Evolutionary conservation across 1,284 basidiomycete species (phyloP), one percentile per base, ranked within the genome.

Genomic region (Sanguinoderma infundibulare): DNA sequence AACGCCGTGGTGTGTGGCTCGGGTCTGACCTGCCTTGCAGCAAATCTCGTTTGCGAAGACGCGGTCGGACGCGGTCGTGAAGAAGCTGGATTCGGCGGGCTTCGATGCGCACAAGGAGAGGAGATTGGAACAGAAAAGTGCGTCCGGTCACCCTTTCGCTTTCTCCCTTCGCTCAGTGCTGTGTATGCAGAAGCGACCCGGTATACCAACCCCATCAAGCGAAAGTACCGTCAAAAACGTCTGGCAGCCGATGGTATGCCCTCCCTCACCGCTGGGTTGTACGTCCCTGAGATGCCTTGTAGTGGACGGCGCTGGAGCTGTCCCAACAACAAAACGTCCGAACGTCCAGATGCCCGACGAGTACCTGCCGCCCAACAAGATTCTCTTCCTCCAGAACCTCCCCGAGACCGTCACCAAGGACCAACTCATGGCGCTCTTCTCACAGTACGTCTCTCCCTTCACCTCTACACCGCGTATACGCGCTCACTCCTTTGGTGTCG

Each of bases 291-390:
- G 40, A 17, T n/a, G 40, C 0, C 42, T n/a, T 59, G 22, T 65
- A 91, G 89, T 89, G 75, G 92, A 94, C 52, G 90, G 91, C 35
- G 85, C 83, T 36, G 79, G 85, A 17, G 81, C 89, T 9, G 77
- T 80, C 15, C 85, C 91, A 20, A 84, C 83, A 42, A 78, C 90
- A 28, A 92, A 90, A 76, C 84, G 92, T 57, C 90, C 91, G 35
- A 87, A 89, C 67, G 90, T 98, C 66, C 93, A 95, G 74, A 96
- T 98, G 93, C 96, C 98, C 34, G 97, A 99, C 90, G 97, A 99
- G 77, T 99, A 99, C 78, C 86, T 99, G 8, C 98, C 98, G 4
- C 97, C 97, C 34, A 99, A 99, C 91, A 96, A 96, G 76, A 97
- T 98, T 78, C 86, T 99, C 59, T 99, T 99, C 84, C 76, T 99